These are phyloP conservation scores for Scalesia atractyloides DNA, from an alignment of 129 eudicot genomes.

Conservation along the genomic window DNA sequence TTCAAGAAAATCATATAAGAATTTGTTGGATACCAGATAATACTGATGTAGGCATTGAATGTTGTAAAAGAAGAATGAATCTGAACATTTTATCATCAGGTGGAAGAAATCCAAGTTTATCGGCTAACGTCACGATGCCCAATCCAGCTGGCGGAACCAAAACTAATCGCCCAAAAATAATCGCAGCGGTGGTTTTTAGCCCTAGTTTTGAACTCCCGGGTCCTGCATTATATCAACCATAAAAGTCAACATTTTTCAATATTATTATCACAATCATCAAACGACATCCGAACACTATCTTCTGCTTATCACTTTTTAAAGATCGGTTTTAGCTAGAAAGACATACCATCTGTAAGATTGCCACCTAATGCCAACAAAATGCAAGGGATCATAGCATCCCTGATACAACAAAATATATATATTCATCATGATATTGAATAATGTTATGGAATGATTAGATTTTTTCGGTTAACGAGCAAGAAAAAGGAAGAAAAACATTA, in stretches of 20 bases:
- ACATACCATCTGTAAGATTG: constrained; percentile 83
- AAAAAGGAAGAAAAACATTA: neutral
- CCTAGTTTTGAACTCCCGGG: constrained; percentile 98
- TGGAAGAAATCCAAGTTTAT: constrained; percentile 85
- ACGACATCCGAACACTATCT: constrained; percentile 6
- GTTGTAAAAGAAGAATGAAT: constrained; percentile 93
- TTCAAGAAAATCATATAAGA: neutral
- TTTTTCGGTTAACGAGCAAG: constrained; percentile 11
- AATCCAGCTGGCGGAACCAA: constrained; percentile 91
- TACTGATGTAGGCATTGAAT: constrained; percentile 97
- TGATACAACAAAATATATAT: constrained; percentile 18
- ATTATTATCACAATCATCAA: neutral
- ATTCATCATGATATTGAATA: constrained; percentile 1
- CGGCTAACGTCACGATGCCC: constrained; percentile 84
- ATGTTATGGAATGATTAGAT: neutral
- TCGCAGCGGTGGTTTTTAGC: constrained; percentile 77
- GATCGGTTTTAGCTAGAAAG: neutral
- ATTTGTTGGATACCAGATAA: constrained; percentile 67
- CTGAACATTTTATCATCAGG: constrained; percentile 89
- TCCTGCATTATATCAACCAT: constrained; percentile 42
- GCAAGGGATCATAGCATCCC: constrained; percentile 99
- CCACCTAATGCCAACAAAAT: constrained; percentile 95
- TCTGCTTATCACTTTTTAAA: constrained; percentile 3
- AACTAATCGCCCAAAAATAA: constrained; percentile 69
- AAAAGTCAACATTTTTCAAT: neutral